These are phyloP conservation scores for Silene vulgaris DNA, from an alignment of 179 eudicot genomes.

Conservation along the genomic window DNA sequence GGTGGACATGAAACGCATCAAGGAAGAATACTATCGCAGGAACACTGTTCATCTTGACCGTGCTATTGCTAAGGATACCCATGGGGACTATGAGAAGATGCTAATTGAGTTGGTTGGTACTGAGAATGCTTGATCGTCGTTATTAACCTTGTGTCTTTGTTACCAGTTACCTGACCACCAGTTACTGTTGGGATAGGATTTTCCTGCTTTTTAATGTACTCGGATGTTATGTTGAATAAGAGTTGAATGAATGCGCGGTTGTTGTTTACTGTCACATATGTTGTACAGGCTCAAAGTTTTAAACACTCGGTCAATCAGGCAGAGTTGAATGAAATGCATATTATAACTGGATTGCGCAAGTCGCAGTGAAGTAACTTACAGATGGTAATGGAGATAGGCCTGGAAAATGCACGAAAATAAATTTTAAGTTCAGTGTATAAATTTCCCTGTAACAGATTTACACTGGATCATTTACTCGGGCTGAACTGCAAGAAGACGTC, in stretches of 20 bases:
- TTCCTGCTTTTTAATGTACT: slow-evolving; percentile 23
- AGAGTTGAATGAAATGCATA: too few species aligned
- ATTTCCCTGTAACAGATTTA: not conserved
- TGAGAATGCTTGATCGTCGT: slow-evolving; percentile 38
- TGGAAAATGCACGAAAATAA: not conserved
- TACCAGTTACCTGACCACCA: not conserved
- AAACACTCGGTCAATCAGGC: too few species aligned
- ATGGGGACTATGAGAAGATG: slow-evolving; percentile 79
- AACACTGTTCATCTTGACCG: slow-evolving; percentile 63
- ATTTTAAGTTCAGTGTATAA: too few species aligned
- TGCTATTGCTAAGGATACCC: slow-evolving; percentile 69
- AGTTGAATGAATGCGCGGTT: not conserved
- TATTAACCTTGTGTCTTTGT: not conserved
- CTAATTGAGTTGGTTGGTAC: slow-evolving; percentile 73
- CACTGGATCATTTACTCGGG: not conserved
- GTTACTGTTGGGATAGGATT: slow-evolving; percentile 13
- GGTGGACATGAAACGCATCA: slow-evolving; percentile 65
- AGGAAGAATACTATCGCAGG: slow-evolving; percentile 71
- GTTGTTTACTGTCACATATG: not conserved
- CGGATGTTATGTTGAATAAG: slow-evolving; percentile 23
- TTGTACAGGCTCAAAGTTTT: not conserved
- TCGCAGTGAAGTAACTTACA: too few species aligned
- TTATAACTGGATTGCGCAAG: too few species aligned
- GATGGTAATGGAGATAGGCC: too few species aligned
- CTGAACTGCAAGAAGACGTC: slow-evolving; percentile 16